Conservation (phyloP, 2,329 filamentous ascomycete genomes). For the Bipolaris victoriae region DNA sequence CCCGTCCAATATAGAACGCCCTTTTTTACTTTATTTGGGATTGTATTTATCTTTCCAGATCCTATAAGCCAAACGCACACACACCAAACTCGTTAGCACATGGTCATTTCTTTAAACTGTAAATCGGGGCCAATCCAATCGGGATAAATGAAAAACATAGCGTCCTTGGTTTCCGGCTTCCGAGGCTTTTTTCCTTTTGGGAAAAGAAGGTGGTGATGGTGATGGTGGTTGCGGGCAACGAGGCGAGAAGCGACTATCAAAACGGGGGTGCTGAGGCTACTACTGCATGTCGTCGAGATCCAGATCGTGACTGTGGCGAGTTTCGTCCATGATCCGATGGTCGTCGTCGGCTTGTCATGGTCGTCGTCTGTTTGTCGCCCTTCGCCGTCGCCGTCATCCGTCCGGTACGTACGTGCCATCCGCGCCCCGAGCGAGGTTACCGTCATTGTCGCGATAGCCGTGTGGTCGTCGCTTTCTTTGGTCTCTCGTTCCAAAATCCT, state of each 20-base stretch:
- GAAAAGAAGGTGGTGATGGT: too few species aligned
- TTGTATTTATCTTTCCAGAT: constrained; percentile 98
- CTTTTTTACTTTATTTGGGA: constrained; percentile 49
- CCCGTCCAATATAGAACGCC: constrained; percentile 1
- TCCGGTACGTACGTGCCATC: not conserved
- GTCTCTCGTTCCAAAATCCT: too few species aligned
- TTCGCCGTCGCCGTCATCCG: not conserved
- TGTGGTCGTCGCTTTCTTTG: not conserved
- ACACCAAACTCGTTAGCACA: constrained; percentile 35
- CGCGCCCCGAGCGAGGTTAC: not conserved
- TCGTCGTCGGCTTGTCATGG: not conserved
- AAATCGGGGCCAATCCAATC: not conserved
- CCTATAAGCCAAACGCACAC: constrained; percentile 58
- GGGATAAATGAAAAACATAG: too few species aligned
- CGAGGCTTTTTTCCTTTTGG: too few species aligned
- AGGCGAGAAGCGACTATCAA: not conserved
- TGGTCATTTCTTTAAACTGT: not conserved
- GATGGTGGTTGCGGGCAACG: not conserved
- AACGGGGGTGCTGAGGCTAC: constrained; percentile 13
- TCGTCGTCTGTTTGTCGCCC: not conserved
- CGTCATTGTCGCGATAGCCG: constrained; percentile 18
- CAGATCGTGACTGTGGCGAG: constrained; percentile 4
- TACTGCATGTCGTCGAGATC: constrained; percentile 10
- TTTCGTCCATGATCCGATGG: too few species aligned
- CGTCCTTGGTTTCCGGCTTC: too few species aligned